Conservation (phyloP, 2,329 filamentous ascomycete species). For the Calonectria honghensis region DNA sequence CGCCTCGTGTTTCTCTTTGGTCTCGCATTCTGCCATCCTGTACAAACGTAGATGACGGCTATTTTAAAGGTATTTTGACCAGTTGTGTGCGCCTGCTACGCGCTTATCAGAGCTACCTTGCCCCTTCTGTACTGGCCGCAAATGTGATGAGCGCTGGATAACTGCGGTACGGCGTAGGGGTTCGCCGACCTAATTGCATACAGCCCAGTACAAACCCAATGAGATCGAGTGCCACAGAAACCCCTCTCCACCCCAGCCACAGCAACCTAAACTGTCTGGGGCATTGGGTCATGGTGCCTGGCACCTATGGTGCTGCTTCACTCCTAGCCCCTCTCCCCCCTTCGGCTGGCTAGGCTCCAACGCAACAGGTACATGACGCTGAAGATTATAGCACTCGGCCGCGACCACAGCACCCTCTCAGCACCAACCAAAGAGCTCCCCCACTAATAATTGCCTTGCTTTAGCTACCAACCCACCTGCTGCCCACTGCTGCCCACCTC, state of each 20-base stretch:
- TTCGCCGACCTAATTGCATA: conserved; percentile 1
- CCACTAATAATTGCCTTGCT: conserved; percentile 13
- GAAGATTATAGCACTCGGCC: conserved; percentile 10
- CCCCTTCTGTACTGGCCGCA: conserved; percentile 26
- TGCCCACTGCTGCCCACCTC: conserved; percentile 27
- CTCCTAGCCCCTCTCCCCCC: conserved; percentile 9
- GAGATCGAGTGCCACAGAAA: conserved; percentile 32
- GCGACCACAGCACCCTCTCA: conserved; percentile 6
- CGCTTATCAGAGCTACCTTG: conserved; percentile 32
- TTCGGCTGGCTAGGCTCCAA: conserved; percentile 19
- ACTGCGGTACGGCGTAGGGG: conserved; percentile 23
- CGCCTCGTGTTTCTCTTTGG: neutral
- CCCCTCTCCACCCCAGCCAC: conserved; percentile 40
- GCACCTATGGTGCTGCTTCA: conserved; percentile 26
- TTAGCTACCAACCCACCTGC: conserved; percentile 25
- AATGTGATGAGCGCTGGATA: conserved; percentile 23
- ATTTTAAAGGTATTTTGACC: conserved; percentile 15
- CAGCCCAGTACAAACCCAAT: conserved; percentile 30
- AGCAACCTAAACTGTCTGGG: conserved; percentile 32
- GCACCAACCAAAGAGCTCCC: conserved; percentile 21
- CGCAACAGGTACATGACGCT: conserved; percentile 24
- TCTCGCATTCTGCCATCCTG: no score
- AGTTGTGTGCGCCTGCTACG: conserved; percentile 36
- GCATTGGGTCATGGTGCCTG: conserved; percentile 22
- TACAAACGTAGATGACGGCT: neutral